phyloP scores from a whole-genome alignment of 805 yeast species.

The Lachancea quebecensis region DNA sequence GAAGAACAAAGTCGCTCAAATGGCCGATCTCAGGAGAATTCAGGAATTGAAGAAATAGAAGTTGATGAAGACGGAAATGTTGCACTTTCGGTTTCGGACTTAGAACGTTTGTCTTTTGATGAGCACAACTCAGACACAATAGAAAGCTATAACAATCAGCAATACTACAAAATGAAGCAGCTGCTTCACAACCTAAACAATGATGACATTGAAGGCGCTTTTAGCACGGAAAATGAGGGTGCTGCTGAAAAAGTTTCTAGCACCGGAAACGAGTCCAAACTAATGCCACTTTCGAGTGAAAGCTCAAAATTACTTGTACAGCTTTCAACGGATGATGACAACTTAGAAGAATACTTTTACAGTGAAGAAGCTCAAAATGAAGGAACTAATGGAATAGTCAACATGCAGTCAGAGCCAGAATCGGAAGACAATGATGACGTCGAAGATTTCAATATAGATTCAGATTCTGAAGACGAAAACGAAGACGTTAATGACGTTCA shows the following conservation, averaged over 20 bases:
- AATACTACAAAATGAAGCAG: constrained; percentile 13
- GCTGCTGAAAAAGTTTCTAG: not conserved
- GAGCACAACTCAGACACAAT: constrained; percentile 12
- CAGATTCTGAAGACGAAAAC: constrained; percentile 11
- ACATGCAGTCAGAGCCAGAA: not conserved
- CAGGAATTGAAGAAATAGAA: constrained; percentile 13
- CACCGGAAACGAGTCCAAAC: not conserved
- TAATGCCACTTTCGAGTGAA: not conserved
- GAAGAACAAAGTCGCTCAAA: not conserved
- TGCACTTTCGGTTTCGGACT: constrained; percentile 7
- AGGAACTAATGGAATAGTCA: not conserved
- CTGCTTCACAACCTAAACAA: not conserved
- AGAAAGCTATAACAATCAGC: constrained; percentile 18
- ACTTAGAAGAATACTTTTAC: constrained; percentile 10
- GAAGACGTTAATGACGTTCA: constrained; percentile 23
- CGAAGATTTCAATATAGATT: constrained; percentile 7
- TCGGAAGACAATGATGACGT: constrained; percentile 6
- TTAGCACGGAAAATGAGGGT: not conserved
- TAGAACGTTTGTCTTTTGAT: constrained; percentile 5
- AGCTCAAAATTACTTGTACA: constrained; percentile 5
- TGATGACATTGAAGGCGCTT: not conserved
- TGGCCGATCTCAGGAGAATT: constrained; percentile 9
- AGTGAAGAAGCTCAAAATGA: constrained; percentile 1
- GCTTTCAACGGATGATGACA: constrained; percentile 4
- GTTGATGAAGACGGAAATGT: constrained; percentile 21